Conservation (phyloP, 495 filamentous ascomycete species). For the Penicillium parvum region DNA sequence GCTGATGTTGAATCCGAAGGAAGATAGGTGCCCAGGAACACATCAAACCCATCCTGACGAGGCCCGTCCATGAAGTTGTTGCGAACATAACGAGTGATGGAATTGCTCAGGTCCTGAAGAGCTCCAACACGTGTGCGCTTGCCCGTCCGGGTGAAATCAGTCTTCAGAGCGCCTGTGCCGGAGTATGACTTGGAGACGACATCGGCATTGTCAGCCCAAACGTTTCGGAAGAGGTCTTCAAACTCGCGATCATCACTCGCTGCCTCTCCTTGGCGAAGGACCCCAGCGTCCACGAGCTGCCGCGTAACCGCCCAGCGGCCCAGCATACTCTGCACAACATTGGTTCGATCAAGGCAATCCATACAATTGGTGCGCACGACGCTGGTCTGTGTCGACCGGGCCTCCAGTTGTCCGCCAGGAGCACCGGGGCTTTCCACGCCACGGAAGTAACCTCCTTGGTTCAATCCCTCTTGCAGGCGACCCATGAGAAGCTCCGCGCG, state of each 20-base stretch:
- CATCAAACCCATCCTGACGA: slow-evolving; percentile 88
- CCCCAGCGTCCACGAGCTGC: slow-evolving; percentile 76
- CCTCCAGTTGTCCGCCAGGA: slow-evolving; percentile 64
- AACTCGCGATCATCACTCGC: slow-evolving; percentile 70
- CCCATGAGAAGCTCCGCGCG: slow-evolving; percentile 83
- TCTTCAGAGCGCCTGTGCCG: slow-evolving; percentile 93
- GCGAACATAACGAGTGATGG: slow-evolving; percentile 72
- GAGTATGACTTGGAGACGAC: slow-evolving; percentile 89
- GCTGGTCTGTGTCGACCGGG: slow-evolving; percentile 71
- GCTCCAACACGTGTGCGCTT: slow-evolving; percentile 78
- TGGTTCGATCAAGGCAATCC: slow-evolving; percentile 97
- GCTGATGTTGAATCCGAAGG: slow-evolving; percentile 62
- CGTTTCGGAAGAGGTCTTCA: slow-evolving; percentile 83
- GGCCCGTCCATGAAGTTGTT: slow-evolving; percentile 95
- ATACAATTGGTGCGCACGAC: slow-evolving; percentile 98
- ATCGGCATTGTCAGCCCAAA: slow-evolving; percentile 98
- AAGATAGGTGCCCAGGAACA: slow-evolving; percentile 83
- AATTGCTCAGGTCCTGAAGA: slow-evolving; percentile 77
- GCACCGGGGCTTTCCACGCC: slow-evolving; percentile 78
- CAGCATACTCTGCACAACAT: slow-evolving; percentile 94
- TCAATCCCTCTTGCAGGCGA: slow-evolving; percentile 65
- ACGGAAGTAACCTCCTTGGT: slow-evolving; percentile 84
- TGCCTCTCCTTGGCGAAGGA: slow-evolving; percentile 65
- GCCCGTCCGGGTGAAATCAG: slow-evolving; percentile 88
- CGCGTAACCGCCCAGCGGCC: slow-evolving; percentile 81